phyloP scores from a whole-genome alignment of 495 filamentous ascomycete species.

The Xylaria sp. region DNA sequence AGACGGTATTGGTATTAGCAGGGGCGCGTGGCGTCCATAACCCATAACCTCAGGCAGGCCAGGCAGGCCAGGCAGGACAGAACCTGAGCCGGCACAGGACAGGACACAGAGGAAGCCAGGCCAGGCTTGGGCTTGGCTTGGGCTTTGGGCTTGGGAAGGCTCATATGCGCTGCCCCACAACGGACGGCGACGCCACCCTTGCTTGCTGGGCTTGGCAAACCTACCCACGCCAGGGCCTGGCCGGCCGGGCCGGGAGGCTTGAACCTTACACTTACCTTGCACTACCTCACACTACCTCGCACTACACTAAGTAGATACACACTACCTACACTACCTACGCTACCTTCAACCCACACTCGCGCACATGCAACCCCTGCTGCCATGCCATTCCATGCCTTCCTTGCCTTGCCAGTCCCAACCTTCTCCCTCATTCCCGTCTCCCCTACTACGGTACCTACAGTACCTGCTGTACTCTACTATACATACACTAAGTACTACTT shows the following conservation, averaged over 20 bases:
- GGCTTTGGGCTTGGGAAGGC: background rate
- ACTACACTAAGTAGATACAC: too few relatives aligned
- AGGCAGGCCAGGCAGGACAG: too few relatives aligned
- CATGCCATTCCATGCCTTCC: constrained; percentile 15
- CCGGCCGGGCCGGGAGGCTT: constrained; percentile 22
- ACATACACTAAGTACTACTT: background rate
- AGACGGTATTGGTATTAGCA: constrained; percentile 1
- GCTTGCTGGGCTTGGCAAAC: constrained; percentile 5
- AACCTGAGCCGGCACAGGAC: too few relatives aligned
- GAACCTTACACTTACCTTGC: too few relatives aligned
- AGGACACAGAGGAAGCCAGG: too few relatives aligned
- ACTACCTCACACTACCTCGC: too few relatives aligned
- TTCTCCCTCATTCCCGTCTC: background rate
- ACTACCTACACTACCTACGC: too few relatives aligned
- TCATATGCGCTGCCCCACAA: constrained; percentile 1
- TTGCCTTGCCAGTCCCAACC: background rate
- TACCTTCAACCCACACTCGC: background rate
- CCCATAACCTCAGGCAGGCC: too few relatives aligned
- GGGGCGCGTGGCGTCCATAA: constrained; percentile 7
- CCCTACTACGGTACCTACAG: too few relatives aligned
- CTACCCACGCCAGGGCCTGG: constrained; percentile 16
- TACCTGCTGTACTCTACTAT: too few relatives aligned
- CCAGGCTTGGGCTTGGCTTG: too few relatives aligned
- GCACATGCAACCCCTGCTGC: constrained; percentile 19
- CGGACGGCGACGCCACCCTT: constrained; percentile 2